These are phyloP conservation scores for Papilionanthe hybrid DNA, from an alignment of 116 monocot species.

Conservation along the genomic window DNA sequence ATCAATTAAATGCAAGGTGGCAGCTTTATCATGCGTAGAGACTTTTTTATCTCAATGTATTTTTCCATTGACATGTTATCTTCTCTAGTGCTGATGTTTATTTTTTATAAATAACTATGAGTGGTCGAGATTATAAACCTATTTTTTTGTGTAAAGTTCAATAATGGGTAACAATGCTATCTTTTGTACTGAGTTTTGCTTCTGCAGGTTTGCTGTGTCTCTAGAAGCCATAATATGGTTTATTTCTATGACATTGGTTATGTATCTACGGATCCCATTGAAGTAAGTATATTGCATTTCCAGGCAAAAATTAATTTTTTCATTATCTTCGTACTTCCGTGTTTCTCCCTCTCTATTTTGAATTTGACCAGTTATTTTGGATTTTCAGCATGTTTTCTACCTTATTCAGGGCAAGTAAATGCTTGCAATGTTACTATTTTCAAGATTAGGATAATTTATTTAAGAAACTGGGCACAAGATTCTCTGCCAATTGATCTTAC, in stretches of 20 bases:
- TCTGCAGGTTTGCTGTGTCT: conserved; percentile 78
- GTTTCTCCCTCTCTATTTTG: background rate
- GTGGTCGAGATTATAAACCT: background rate
- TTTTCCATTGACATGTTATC: background rate
- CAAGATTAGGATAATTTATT: background rate
- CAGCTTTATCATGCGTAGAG: background rate
- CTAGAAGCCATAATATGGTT: conserved; percentile 48
- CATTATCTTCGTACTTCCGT: background rate
- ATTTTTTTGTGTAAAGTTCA: background rate
- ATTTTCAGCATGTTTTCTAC: background rate
- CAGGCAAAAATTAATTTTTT: background rate
- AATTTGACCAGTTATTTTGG: background rate
- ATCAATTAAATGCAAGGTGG: background rate
- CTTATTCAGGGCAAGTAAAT: background rate
- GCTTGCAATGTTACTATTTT: background rate
- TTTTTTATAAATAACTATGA: background rate
- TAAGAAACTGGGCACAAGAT: background rate
- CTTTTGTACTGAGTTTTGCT: background rate
- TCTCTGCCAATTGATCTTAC: background rate
- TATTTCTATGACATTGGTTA: conserved; percentile 78
- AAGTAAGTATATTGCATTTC: conserved; percentile 42
- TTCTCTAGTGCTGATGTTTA: background rate
- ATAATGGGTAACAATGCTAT: background rate
- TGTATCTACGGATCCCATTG: conserved; percentile 61
- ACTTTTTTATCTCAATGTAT: background rate